A percentile compares a stretch with the other conserved stretches of the same genome.
phyloP scores from a whole-genome alignment of 1,139 yeast species.

The Nematodospora anomalae region DNA sequence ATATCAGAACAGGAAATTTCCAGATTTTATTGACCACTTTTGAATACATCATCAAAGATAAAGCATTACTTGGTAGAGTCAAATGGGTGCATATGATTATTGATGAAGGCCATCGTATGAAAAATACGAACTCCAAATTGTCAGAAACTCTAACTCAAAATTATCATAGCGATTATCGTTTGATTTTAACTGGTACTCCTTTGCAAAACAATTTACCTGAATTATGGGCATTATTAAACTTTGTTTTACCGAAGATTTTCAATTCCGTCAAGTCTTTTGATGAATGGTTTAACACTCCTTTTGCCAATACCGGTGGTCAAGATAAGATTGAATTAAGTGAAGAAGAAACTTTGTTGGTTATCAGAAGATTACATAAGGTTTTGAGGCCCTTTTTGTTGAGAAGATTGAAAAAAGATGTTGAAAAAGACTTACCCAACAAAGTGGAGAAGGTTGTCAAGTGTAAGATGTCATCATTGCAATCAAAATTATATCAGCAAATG shows the following conservation, averaged over 20 bases:
- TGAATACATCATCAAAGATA: slow-evolving; percentile 76
- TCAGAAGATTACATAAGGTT: slow-evolving; percentile 94
- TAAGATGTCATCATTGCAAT: slow-evolving; percentile 87
- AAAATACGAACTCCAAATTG: slow-evolving; percentile 72
- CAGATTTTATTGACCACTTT: slow-evolving; percentile 77
- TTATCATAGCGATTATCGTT: slow-evolving; percentile 72
- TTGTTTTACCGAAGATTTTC: slow-evolving; percentile 77
- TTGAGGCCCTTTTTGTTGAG: slow-evolving; percentile 91
- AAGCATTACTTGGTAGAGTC: slow-evolving; percentile 62
- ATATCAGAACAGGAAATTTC: slow-evolving; percentile 64
- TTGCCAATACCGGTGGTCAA: slow-evolving; percentile 79
- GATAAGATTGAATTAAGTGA: slow-evolving; percentile 78
- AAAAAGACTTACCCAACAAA: slow-evolving; percentile 92
- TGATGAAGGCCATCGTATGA: slow-evolving; percentile 90
- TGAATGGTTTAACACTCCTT: slow-evolving; percentile 86
- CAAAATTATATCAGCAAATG: slow-evolving; percentile 76
- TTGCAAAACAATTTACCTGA: slow-evolving; percentile 83
- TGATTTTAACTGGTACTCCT: slow-evolving; percentile 86
- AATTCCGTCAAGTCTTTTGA: slow-evolving; percentile 84
- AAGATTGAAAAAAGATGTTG: slow-evolving; percentile 95
- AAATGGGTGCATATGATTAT: slow-evolving; percentile 86
- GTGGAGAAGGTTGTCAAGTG: slow-evolving; percentile 94
- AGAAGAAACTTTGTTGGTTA: slow-evolving; percentile 92
- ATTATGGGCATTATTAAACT: slow-evolving; percentile 78
- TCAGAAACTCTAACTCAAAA: slow-evolving; percentile 70